Percentiles rank a stretch among this genome's conserved stretches.
Conservation (phyloP, 2,329 filamentous ascomycete genomes). For the Lachnellula subtilissima region DNA sequence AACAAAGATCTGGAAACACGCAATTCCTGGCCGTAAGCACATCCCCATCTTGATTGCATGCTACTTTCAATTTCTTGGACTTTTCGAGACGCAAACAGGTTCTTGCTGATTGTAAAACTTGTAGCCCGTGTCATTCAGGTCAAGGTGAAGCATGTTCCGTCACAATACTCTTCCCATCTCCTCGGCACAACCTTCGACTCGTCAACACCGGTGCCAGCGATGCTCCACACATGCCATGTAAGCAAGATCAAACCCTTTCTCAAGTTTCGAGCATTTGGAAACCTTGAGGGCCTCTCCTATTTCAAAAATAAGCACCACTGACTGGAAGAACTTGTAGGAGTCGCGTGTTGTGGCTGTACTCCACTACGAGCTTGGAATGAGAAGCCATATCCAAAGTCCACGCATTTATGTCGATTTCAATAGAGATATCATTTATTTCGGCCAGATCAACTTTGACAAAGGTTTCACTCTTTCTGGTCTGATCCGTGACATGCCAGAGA, state of each 20-base stretch:
- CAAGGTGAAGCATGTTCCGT: neutral
- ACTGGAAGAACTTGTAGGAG: neutral
- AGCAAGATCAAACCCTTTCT: neutral
- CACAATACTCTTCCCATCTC: neutral
- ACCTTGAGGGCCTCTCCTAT: too few species aligned
- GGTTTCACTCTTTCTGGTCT: neutral
- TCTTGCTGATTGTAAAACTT: too few species aligned
- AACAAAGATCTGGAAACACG: neutral
- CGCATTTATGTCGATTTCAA: constrained; percentile 2
- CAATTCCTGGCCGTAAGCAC: neutral
- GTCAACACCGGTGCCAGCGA: neutral
- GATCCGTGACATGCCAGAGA: neutral
- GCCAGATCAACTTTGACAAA: neutral
- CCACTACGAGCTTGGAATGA: constrained; percentile 1
- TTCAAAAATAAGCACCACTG: too few species aligned
- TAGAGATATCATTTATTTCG: constrained; percentile 2
- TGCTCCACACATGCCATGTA: neutral
- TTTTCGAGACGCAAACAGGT: too few species aligned
- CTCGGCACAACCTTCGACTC: neutral
- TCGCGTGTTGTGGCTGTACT: neutral
- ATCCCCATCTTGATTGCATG: too few species aligned
- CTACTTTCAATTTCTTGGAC: too few species aligned
- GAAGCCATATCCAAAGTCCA: neutral
- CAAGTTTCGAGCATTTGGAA: neutral
- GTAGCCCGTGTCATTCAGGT: neutral